These are phyloP conservation scores for Chrysoporthe cubensis DNA, from an alignment of 2,329 filamentous ascomycete species.

Conservation along the genomic window DNA sequence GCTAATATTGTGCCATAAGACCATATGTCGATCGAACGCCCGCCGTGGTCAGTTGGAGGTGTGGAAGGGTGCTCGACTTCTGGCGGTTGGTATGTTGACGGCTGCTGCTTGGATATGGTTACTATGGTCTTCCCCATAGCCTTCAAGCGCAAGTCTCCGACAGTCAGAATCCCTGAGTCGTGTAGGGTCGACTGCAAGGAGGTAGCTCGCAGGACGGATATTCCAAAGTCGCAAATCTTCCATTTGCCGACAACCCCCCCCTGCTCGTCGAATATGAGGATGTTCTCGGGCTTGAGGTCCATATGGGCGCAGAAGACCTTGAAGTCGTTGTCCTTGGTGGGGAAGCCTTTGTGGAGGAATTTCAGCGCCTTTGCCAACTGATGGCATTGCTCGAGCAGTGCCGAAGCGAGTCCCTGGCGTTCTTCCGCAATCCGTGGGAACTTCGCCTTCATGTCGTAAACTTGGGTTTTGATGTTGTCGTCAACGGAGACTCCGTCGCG, in stretches of 20 bases:
- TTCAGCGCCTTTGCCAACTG: slow-evolving; percentile 23
- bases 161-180: neutral
- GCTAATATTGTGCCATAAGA: slow-evolving; percentile 26
- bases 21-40: slow-evolving; percentile 20
- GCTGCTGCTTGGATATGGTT: slow-evolving; percentile 13
- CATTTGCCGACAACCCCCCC: slow-evolving; percentile 21
- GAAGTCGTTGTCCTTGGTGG: slow-evolving; percentile 17
- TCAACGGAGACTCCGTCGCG: slow-evolving; percentile 5
- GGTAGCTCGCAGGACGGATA: slow-evolving; percentile 22
- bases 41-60: neutral
- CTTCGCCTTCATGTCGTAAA: slow-evolving; percentile 12
- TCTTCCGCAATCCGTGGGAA: slow-evolving; percentile 2
- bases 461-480: neutral
- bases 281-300: slow-evolving; percentile 27
- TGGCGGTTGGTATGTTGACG: slow-evolving; percentile 21
- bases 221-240: slow-evolving; percentile 29
- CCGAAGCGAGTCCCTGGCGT: neutral
- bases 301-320: slow-evolving; percentile 24
- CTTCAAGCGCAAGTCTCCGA: slow-evolving; percentile 21
- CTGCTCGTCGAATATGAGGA: slow-evolving; percentile 20
- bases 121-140: slow-evolving; percentile 8
- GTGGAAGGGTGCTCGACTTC: slow-evolving; percentile 14
- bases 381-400: slow-evolving; percentile 21
- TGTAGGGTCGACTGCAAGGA: neutral
- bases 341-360: slow-evolving; percentile 26